A percentile compares a stretch with the other conserved stretches of the same genome.
phyloP scores from a whole-genome alignment of 164 flowering plant species.

The Nymphaea colorata region DNA sequence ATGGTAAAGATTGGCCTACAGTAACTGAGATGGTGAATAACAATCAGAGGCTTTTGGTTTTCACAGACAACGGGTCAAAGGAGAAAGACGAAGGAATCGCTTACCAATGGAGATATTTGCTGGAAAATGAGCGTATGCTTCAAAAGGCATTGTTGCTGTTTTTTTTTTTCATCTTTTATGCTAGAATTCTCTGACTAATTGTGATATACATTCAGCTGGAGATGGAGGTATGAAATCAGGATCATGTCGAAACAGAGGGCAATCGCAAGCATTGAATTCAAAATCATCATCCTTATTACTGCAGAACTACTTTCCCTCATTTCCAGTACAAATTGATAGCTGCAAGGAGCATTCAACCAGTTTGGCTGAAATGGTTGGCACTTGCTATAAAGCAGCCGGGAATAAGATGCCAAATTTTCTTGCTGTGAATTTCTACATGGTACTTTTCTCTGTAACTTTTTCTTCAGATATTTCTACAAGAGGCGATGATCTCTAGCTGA shows the following conservation, averaged over 20 bases:
- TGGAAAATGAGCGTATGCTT: constrained; percentile 83
- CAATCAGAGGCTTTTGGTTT: constrained; percentile 78
- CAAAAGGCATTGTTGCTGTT: neutral
- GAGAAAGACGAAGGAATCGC: constrained; percentile 91
- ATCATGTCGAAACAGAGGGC: constrained; percentile 76
- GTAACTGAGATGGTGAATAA: constrained; percentile 66
- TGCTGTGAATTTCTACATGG: constrained; percentile 97
- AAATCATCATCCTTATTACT: constrained; percentile 64
- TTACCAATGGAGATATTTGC: constrained; percentile 90
- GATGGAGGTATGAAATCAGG: constrained; percentile 78
- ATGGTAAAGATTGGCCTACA: constrained; percentile 94
- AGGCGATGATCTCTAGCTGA: neutral
- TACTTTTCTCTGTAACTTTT: constrained; percentile 14
- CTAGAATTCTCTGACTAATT: no score
- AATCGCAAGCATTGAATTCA: constrained; percentile 65
- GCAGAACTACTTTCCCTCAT: constrained; percentile 79
- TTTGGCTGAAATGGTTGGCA: constrained; percentile 54
- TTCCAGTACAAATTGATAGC: constrained; percentile 47
- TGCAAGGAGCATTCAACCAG: constrained; percentile 88
- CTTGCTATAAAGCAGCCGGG: constrained; percentile 82
- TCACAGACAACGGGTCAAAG: constrained; percentile 81
- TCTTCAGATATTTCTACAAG: neutral
- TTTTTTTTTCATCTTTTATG: no score
- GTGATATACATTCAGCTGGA: constrained; percentile 64
- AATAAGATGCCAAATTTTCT: constrained; percentile 79